Evolutionary conservation across 2,329 filamentous ascomycete genomes (phyloP), one percentile per base, ranked within the genome.

Genomic region (Fusarium virguliforme): DNA sequence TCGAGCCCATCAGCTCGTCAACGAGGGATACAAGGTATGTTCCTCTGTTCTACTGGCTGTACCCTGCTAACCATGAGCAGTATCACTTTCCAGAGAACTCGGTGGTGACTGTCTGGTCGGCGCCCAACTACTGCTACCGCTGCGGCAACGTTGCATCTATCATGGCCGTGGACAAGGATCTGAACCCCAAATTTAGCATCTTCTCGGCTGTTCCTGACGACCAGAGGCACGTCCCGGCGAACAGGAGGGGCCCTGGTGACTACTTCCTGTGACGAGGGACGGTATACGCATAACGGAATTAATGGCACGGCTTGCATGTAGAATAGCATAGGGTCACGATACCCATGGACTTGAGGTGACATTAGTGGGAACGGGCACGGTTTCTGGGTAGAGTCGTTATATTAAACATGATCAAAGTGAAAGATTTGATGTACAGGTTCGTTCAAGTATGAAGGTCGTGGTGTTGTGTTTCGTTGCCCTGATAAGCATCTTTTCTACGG

Each of bases 91-190:
- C 92, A 60, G 93, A 97, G 80, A 95, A 96, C 83, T 97, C 97
- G 12, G 95, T 98, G 43, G 95, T 97, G 18, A 99, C 96, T 0
- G 96, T 99, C 24, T 99, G 96, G 96, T 98, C 94, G 65, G 96
- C 96, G 4, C 96, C 96, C 5, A 99, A 97, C 80, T 96, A 96
- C 82, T 97, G 94, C 80, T 97, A 97, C 81, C 89, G 95, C 60
- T 99, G 96, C 81, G 96, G 96, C 38, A 99, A 99, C 78, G 90
- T 98, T 79, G 96, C 96, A 8, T 98, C 95, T 79, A 97, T 98
- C 79, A 97, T 97, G 91, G 94, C 94, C 58, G 90, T 98, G 30
- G 91, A 92, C 73, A 92, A 92, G 76, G 92, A 96, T 76, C 86
- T 98, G 58, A 91, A 94, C 67, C 94, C 95, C 34, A 94, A 93